Evolutionary conservation across 768 basidiomycete species (phyloP).

Genomic region (Sutorius australiensis): DNA sequence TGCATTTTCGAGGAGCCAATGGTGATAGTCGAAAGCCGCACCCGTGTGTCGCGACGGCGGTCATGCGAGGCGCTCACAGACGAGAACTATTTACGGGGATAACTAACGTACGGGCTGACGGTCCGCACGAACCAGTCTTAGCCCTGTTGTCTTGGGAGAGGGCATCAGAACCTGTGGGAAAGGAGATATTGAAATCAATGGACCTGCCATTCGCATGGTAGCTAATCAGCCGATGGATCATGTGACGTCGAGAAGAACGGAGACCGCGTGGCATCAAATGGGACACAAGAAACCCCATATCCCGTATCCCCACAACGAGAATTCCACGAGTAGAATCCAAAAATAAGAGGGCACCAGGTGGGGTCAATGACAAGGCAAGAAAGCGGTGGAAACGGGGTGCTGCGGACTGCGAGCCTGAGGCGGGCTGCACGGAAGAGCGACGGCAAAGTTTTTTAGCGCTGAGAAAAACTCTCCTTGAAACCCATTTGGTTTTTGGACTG

Average conservation of each 20-base stretch:
- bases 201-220: background rate
- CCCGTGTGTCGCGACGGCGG: background rate
- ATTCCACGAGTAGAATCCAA: background rate
- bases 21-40: background rate
- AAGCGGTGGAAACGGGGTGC: background rate
- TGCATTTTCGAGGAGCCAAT: background rate
- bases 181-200: background rate
- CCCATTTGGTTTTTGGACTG: too few relatives aligned
- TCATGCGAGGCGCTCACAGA: too few relatives aligned
- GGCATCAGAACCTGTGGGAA: too few relatives aligned
- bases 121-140: too few relatives aligned
- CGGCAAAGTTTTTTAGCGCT: too few relatives aligned
- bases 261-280: too few relatives aligned
- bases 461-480: too few relatives aligned
- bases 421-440: background rate
- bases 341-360: background rate
- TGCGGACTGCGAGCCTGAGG: background rate
- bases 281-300: background rate
- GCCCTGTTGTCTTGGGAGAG: too few relatives aligned
- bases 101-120: background rate
- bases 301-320: background rate
- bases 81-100: too few relatives aligned
- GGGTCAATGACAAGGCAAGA: background rate
- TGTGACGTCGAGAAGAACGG: background rate
- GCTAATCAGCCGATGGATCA: background rate